Conservation (phyloP, 345 rosid species). For the Heritiera fomes region DNA sequence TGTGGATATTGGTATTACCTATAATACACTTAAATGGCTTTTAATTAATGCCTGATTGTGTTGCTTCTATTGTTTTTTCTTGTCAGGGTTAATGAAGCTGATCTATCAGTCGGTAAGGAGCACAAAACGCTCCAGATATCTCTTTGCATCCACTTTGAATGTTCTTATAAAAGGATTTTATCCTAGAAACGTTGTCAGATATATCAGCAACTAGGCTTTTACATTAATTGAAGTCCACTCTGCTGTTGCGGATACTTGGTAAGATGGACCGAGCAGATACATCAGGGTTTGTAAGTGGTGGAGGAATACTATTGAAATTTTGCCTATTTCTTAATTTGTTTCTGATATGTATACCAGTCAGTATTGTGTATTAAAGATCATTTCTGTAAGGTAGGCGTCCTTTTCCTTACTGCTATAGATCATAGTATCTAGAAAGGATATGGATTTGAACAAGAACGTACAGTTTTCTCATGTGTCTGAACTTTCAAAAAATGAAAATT, state of each 20-base stretch:
- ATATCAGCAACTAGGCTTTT: constrained; percentile 23
- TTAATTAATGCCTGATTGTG: neutral
- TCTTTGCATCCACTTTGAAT: constrained; percentile 29
- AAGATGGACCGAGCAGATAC: constrained; percentile 88
- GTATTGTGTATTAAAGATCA: constrained; percentile 27
- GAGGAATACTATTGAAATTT: constrained; percentile 36
- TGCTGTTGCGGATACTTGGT: constrained; percentile 10
- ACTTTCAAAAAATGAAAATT: constrained; percentile 43
- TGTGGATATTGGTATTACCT: neutral
- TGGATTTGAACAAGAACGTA: constrained; percentile 65
- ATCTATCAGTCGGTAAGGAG: constrained; percentile 36
- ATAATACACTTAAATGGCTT: neutral
- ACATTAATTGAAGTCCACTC: constrained; percentile 11
- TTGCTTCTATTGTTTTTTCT: constrained; percentile 2
- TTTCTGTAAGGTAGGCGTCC: constrained; percentile 16
- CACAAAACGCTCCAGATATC: constrained; percentile 44
- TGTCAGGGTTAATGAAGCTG: constrained; percentile 54
- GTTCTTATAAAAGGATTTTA: constrained; percentile 50
- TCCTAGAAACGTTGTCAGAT: constrained; percentile 60
- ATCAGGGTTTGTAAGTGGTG: constrained; percentile 91
- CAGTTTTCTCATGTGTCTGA: constrained; percentile 43
- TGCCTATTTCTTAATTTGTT: constrained; percentile 29
- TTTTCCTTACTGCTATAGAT: constrained; percentile 14
- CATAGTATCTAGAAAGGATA: constrained; percentile 29
- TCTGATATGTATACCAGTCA: constrained; percentile 30